Evolutionary conservation across 345 rosid genomes (phyloP).

Genomic region (Eucalyptus tenuipes): DNA sequence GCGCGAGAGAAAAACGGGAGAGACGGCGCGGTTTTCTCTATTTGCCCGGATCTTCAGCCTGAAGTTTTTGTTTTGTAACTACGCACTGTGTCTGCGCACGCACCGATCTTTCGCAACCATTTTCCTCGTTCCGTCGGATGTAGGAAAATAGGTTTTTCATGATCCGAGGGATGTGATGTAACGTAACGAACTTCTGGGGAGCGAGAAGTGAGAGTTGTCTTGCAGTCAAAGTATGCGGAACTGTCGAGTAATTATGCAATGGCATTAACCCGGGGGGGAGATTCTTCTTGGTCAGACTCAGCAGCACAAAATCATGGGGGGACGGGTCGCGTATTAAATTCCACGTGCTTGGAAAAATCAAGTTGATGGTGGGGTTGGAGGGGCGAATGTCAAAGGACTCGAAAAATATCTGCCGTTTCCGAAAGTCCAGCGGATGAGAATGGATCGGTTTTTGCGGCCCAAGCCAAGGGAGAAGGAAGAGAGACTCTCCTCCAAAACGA

Average conservation of each 20-base stretch:
- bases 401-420: not conserved
- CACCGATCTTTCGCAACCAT: not conserved
- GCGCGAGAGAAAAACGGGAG: not conserved
- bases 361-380: not conserved
- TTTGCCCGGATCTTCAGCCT: not conserved
- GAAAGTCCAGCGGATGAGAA: not conserved
- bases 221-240: not conserved
- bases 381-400: not conserved
- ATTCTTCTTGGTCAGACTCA: not conserved
- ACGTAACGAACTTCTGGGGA: not conserved
- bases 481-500: not conserved
- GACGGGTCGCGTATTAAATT: not conserved
- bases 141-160: not conserved
- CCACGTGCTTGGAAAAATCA: not conserved
- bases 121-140: not conserved
- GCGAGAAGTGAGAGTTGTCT: not conserved
- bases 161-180: not conserved
- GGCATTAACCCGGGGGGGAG: not conserved
- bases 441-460: not conserved
- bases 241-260: not conserved
- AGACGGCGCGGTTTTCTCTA: not conserved
- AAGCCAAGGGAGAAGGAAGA: not conserved
- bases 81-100: too few species aligned
- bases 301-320: not conserved
- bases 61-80: not conserved